Percentiles rank a stretch among this genome's conserved stretches.
phyloP scores from a whole-genome alignment of 345 rosid species.

The Schrenkiella parvula region DNA sequence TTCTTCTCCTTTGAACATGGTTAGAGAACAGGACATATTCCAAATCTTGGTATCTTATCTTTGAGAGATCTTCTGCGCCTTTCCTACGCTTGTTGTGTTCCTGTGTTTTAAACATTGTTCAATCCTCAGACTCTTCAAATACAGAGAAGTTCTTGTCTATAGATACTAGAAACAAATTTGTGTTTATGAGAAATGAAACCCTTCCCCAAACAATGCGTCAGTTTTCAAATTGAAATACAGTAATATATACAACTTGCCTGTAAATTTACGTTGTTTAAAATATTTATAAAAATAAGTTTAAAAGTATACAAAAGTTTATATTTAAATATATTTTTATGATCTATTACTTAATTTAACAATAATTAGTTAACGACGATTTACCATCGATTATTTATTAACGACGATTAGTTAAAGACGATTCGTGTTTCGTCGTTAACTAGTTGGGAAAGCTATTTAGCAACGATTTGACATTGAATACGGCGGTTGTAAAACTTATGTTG shows the following conservation, averaged over 20 bases:
- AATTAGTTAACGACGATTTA: too few relatives aligned
- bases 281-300: too few relatives aligned
- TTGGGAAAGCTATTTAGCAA: too few relatives aligned
- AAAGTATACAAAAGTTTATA: too few relatives aligned
- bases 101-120: not conserved
- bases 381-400: too few relatives aligned
- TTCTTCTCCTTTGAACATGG: constrained; percentile 26
- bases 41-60: constrained; percentile 28
- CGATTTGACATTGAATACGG: too few relatives aligned
- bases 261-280: not conserved
- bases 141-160: constrained; percentile 4
- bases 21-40: constrained; percentile 22
- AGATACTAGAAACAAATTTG: not conserved
- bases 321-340: too few relatives aligned
- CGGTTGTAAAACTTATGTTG: too few relatives aligned
- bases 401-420: too few relatives aligned
- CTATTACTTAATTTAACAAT: too few relatives aligned
- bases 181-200: not conserved
- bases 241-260: not conserved
- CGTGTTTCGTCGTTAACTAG: too few relatives aligned
- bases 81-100: constrained; percentile 23
- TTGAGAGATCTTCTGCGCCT: constrained; percentile 31
- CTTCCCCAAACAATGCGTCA: not conserved
- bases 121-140: constrained; percentile 14
- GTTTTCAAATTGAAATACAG: not conserved